Evolutionary conservation across 805 yeast species (phyloP), one percentile per base, ranked within the genome.

Genomic region (Candida dajiaensis): DNA sequence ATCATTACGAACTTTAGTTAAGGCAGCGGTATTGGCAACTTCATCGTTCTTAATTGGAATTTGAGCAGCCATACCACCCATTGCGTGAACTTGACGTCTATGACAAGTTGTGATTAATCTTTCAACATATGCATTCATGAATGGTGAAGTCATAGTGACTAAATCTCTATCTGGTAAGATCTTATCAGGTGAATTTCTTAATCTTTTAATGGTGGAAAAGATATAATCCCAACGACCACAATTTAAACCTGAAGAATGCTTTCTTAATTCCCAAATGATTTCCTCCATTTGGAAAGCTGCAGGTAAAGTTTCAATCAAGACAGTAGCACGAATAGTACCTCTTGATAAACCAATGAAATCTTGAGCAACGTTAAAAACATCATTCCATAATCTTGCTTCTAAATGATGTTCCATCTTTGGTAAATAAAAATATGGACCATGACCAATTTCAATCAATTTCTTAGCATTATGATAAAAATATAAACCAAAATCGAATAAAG

Each of bases 211-310:
- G 48, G 87, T 83, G 36, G 88, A 81, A 69, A 85, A 85, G 66
- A 85, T 85, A 68, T 85, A 85, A 68, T 85, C 95, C 92, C 94
- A 85, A 70, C 95, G 79, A 57, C 95, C 95, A 73, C 94, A 85
- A 71, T 85, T 85, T 68, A 85, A 76, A 47, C 94, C 95, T 12
- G 85, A 78, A 45, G 86, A 83, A 65, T 85, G 95, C 46, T 80
- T 81, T 65, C 89, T 75, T 61, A 85, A 73, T 59, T 85, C 85
- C 61, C 78, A 85, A 55, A 85, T 77, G 55, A 85, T 85, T 66
- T 85, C 95, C 59, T 85, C 90, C 83, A 85, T 80, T 68, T 85
- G 94, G 76, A 80, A 85, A 13, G 90, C 87, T 38, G 87, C 89
- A 37, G 94, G 95, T 53, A 85, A 70, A 16, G 95, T 85, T 67